phyloP scores from a whole-genome alignment of 495 filamentous ascomycete species.

The Xylaria grammica region DNA sequence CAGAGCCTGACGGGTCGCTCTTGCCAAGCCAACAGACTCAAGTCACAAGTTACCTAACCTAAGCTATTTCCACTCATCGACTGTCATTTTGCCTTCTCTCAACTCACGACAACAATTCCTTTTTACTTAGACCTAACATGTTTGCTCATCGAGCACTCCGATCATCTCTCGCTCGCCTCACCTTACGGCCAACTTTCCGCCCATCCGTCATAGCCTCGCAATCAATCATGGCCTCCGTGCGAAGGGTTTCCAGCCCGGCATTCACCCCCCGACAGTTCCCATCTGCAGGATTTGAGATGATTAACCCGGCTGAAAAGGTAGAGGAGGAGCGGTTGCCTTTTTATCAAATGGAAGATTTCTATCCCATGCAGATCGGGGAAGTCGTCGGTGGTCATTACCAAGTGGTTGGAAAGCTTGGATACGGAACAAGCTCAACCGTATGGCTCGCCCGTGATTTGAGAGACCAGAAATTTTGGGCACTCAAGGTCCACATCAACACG shows the following conservation, averaged over 20 bases:
- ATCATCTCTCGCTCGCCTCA: not conserved
- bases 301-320: slow-evolving; percentile 22
- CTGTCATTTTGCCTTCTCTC: no score
- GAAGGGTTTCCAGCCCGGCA: not conserved
- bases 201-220: not conserved
- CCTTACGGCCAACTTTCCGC: not conserved
- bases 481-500: slow-evolving; percentile 27
- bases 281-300: slow-evolving; percentile 20
- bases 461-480: slow-evolving; percentile 23
- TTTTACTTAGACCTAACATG: not conserved
- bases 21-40: no score
- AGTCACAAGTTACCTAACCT: no score
- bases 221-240: slow-evolving; percentile 3
- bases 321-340: slow-evolving; percentile 29
- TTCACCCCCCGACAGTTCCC: slow-evolving; percentile 14
- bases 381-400: slow-evolving; percentile 23
- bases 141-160: not conserved
- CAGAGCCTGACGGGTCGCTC: no score
- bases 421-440: slow-evolving; percentile 11
- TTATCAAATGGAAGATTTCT: slow-evolving; percentile 23
- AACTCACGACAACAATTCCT: not conserved
- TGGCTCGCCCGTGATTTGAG: slow-evolving; percentile 19
- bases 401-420: slow-evolving; percentile 25
- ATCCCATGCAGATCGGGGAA: slow-evolving; percentile 26
- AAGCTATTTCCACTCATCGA: no score